Base-by-base conservation (phyloP, 108 stramenopile genomes). In the Cyclostephanos tholiformis region DNA sequence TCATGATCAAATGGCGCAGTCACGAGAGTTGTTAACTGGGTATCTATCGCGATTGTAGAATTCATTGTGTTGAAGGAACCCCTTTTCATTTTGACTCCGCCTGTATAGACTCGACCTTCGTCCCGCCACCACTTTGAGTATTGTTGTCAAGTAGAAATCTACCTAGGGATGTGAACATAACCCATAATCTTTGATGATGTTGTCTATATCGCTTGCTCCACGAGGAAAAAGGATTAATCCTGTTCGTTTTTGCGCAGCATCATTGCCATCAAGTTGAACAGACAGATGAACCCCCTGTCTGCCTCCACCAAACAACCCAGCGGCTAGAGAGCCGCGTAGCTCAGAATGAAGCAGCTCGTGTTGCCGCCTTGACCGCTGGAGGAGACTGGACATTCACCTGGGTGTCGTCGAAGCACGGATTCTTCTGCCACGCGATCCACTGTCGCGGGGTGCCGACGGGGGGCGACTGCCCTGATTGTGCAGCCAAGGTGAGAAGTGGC, bases 191-290 rank as follows among this genome's bases (percentile, higher is more conserved):
- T 66, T 77, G 41, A 27, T 38, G 8, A 65, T 57, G 22, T 57
- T 64, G 30, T 71, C 76, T 39, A 72, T 77, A 52, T 77, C 76
- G 43, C 76, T 71, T 20, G 76, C 62, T 77, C 76, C 76, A 77
- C 16, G 71, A 53, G 17, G 52, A 38, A 43, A 77, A 77, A 2
- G 76, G 76, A 50, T 72, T 58, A 0, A 77, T 29, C 32, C 44
- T 77, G 50, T 65, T 65, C 30, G 20, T 26, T 20, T 65, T 72
- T 23, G 76, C 14, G 63, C 63, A 17, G 71, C 76, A 65, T 77
- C 71, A 43, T 60, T 58, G 16, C 65, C 53, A 35, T 57, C 20
- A 30, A 77, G 65, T 0, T 72, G 50, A 35, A 52, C 63, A 39
- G 30, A 30, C 13, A 30, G 38, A 43, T 14, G 39, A 41, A 23